phyloP scores from a whole-genome alignment of 257 asterid species.

The Solanum virginianum region DNA sequence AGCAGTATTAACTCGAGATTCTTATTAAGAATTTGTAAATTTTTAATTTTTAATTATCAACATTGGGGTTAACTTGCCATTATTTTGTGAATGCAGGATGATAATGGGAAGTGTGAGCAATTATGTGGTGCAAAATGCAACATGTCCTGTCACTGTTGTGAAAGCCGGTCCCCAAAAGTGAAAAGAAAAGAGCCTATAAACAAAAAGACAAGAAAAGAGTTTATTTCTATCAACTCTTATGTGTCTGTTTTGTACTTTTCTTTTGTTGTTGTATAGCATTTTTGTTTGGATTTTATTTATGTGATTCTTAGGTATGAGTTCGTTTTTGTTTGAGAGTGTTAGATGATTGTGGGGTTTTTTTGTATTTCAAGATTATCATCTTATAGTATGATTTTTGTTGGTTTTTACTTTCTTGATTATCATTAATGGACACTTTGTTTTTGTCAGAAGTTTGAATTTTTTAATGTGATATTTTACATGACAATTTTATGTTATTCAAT shows the following conservation, averaged over 20 bases:
- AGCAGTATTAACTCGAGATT: no score
- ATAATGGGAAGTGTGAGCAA: slow-evolving; percentile 80
- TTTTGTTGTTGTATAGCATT: not conserved
- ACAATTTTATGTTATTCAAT: no score
- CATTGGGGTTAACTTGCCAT: not conserved
- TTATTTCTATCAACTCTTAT: not conserved
- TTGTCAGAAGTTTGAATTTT: no score
- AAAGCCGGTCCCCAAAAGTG: slow-evolving; percentile 23
- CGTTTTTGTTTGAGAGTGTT: not conserved
- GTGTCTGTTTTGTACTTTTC: not conserved
- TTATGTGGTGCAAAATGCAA: slow-evolving; percentile 67
- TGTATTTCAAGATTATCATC: not conserved
- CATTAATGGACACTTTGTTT: no score
- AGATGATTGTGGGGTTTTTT: not conserved
- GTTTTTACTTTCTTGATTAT: not conserved
- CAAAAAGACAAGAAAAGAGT: rapidly evolving
- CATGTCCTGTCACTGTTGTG: slow-evolving; percentile 72
- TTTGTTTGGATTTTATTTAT: not conserved
- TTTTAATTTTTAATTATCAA: no score
- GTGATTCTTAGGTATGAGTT: not conserved
- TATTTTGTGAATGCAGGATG: slow-evolving; percentile 24
- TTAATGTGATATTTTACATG: no score
- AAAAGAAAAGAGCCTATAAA: not conserved
- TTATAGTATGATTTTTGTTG: not conserved
- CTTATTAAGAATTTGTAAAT: no score